Evolutionary conservation across 2,329 filamentous ascomycete species (phyloP), one percentile per base, ranked within the genome.

Genomic region (Colletotrichum sp.): DNA sequence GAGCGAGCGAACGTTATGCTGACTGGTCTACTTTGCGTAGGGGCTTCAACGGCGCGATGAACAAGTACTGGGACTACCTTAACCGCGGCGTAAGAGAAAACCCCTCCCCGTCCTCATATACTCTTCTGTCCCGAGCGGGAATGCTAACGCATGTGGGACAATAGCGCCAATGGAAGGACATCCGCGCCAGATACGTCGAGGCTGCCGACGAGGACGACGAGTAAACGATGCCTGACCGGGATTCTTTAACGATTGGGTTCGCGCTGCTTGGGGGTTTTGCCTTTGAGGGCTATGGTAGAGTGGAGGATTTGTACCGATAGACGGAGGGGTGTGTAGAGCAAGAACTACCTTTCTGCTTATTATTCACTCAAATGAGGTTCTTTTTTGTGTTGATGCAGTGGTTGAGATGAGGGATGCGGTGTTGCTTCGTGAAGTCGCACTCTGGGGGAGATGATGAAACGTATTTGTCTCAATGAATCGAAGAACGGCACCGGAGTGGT

Each of bases 151-250:
- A 74, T 78, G 80, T 87, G 34, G 28, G 52, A 14, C 18, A 63
- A 81, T 83, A 98, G 96, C 95, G 96, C 83, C 96, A 98, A 97
- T 98, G 97, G 97, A 98, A 98, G 92, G 97, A 99, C 86, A 98
- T 99, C 89, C 96, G 97, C 89, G 89, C 93, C 86, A 93, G 91
- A 87, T 99, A 98, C 87, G 86, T 98, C 82, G 87, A 94, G 87
- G 89, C 90, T 75, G 91, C 89, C 72, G 93, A 94, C 78, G 92
- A 92, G 79, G 72, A 76, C 34, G 91, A 93, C 78, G 92, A 93
- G 56, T 74, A 76, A 82, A 85, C 87, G 80, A 82, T 80, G 74
- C 59, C 64, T 78, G 76, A 77, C 79, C 30, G 26, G 55, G 24
- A 58, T 36, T 62, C 79, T 67, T 72, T 62, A 58, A 69, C 26